Evolutionary conservation across 176 grass and related monocot genomes (phyloP).

Genomic region (Puccinellia tenuiflora): DNA sequence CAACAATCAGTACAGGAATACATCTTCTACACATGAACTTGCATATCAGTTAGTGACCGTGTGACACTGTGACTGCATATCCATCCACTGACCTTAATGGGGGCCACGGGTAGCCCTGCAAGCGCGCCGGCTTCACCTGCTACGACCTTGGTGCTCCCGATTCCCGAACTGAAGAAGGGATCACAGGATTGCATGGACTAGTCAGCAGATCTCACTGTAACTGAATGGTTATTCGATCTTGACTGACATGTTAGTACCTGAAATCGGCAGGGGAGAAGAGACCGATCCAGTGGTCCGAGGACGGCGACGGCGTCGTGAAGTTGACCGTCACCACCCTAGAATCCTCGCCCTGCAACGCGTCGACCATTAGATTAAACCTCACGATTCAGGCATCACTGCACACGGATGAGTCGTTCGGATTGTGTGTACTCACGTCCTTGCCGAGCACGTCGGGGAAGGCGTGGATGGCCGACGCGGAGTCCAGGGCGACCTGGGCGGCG

Average conservation of each 20-base stretch:
- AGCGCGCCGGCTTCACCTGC: conserved; percentile 26
- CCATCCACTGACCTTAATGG: conserved; percentile 50
- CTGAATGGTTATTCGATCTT: neutral
- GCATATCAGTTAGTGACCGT: neutral
- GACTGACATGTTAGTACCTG: neutral
- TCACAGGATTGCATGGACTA: neutral
- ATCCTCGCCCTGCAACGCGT: conserved; percentile 39
- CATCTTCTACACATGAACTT: neutral
- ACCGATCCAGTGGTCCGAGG: conserved; percentile 61
- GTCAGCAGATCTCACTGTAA: neutral
- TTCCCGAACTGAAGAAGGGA: conserved; percentile 29
- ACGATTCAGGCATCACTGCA: neutral
- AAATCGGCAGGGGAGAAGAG: conserved; percentile 81
- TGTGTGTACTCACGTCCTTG: conserved; percentile 10
- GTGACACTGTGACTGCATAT: neutral
- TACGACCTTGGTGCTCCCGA: conserved; percentile 7
- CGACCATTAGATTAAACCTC: neutral
- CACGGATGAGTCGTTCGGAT: too few species aligned
- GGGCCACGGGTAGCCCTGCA: conserved; percentile 40
- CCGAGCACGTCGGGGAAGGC: conserved; percentile 32
- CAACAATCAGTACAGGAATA: neutral
- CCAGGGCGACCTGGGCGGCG: conserved; percentile 22
- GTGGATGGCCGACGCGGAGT: conserved; percentile 27
- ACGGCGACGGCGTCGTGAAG: conserved; percentile 40
- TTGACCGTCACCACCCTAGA: conserved; percentile 51